Percentiles rank a stretch among this genome's conserved stretches.
phyloP scores from a whole-genome alignment of 306 rosid species.

The Pueraria montana region DNA sequence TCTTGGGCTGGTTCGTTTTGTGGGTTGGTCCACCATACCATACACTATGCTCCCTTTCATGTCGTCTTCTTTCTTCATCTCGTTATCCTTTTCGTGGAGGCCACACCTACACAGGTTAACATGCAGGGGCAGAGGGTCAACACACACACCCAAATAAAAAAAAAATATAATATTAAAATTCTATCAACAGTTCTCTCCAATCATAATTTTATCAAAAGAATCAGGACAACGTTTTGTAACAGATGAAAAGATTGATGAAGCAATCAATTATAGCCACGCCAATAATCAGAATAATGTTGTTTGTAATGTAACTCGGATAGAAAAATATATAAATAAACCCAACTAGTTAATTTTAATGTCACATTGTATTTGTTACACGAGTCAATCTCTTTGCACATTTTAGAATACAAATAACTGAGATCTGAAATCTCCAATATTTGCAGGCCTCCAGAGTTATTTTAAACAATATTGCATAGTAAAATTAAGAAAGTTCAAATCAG shows the following conservation, averaged over 20 bases:
- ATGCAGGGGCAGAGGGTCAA: background rate
- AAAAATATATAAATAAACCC: background rate
- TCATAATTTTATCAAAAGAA: background rate
- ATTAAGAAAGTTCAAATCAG: conserved; percentile 20
- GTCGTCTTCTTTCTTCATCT: background rate
- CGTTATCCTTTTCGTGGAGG: background rate
- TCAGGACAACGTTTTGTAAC: background rate
- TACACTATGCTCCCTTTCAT: background rate
- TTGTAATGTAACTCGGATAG: background rate
- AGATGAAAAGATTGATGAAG: background rate
- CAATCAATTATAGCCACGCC: conserved; percentile 2
- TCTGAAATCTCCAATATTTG: conserved; percentile 21
- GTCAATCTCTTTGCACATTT: too few relatives aligned
- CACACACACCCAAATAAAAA: background rate
- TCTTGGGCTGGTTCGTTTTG: background rate
- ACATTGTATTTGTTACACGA: background rate
- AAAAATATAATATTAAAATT: background rate
- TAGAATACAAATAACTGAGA: background rate
- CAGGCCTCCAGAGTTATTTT: conserved; percentile 36
- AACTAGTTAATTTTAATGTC: background rate
- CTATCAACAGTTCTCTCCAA: background rate
- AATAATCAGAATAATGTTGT: background rate
- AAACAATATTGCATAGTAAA: background rate
- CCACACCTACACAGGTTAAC: background rate
- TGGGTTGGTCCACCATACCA: background rate